These are phyloP conservation scores for Lactifluus volemus DNA, from an alignment of 768 basidiomycete genomes.

Conservation along the genomic window DNA sequence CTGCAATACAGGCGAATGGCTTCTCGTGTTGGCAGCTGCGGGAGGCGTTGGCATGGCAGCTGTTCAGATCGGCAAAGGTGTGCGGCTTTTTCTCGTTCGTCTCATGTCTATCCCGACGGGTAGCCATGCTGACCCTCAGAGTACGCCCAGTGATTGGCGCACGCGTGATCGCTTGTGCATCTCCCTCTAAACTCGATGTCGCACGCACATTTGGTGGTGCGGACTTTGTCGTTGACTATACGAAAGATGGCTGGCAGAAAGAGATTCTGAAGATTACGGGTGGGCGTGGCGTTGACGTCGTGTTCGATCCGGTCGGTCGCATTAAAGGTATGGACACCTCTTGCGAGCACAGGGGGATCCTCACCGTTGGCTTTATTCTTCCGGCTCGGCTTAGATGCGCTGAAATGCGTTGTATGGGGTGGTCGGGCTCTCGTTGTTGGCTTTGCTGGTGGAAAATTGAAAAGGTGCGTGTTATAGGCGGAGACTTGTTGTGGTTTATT, in stretches of 20 bases:
- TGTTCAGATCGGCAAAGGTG: constrained; percentile 88
- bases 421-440: constrained; percentile 91
- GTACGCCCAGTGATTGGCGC: constrained; percentile 64
- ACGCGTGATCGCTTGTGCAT: constrained; percentile 91
- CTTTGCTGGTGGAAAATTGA: constrained; percentile 83
- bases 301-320: constrained; percentile 82
- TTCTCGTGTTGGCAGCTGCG: constrained; percentile 91
- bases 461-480: constrained; percentile 40
- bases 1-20: constrained; percentile 64
- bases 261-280: constrained; percentile 75
- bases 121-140: background rate
- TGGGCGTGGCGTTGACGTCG: constrained; percentile 79
- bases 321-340: constrained; percentile 43
- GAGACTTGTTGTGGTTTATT: background rate
- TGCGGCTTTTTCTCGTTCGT: constrained; percentile 5
- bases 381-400: constrained; percentile 44
- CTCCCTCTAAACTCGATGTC: constrained; percentile 69
- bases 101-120: background rate
- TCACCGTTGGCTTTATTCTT: background rate
- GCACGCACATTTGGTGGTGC: constrained; percentile 72
- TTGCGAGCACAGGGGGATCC: background rate
- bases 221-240: constrained; percentile 78
- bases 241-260: constrained; percentile 75
- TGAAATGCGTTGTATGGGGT: constrained; percentile 95
- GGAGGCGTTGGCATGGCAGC: constrained; percentile 93